Evolutionary conservation across 2,329 filamentous ascomycete genomes (phyloP), one percentile per base, ranked within the genome.

Genomic region (Zasmidium cellare): DNA sequence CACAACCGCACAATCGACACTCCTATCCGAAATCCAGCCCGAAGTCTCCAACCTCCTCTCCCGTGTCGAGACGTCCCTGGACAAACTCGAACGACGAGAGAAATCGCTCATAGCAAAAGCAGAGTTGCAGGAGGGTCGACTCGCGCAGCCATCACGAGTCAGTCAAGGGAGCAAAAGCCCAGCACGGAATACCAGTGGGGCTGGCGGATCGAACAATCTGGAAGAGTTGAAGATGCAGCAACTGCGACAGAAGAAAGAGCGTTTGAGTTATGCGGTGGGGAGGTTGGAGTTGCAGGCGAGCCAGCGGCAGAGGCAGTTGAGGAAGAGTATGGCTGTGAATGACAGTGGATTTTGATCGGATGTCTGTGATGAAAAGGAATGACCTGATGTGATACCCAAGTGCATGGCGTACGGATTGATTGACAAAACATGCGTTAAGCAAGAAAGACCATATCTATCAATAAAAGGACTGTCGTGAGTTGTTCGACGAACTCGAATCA

Each of bases 1-100:
- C 46, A 87, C 87, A 60, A 84, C 88, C 62, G 92, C 92, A 28
- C 92, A 97, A 75, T 82, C 90, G 65, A 87, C 91, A 3, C 85
- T 97, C 18, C 88, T 92, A 67, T 89, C 91, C 69, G 92, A 96
- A 72, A 94, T 96, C 66, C 87, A 88, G n/a, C 92, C 92, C 9
- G 92, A 91, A 73, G 89, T 96, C 63, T 80, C 87, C 25, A 84
- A 86, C 57, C 84, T 97, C 1, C 86, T 97, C 52, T 84, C 87
- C 62, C 87, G 92, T 65, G 91, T 92, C n/a, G 87, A 91, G 65
- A 86, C 87, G 62, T 88, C 96, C 69, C 83, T 96, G 41, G 90
- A 92, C 67, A 90, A 91, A 58, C 86, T 93, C 45, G 89, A 89
- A 53, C 86, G 92, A 6, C 88, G 91, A 64, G 90, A 96, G 73